Evolutionary conservation across 305 asterid genomes (phyloP).

Genomic region (Solanum hybrid): DNA sequence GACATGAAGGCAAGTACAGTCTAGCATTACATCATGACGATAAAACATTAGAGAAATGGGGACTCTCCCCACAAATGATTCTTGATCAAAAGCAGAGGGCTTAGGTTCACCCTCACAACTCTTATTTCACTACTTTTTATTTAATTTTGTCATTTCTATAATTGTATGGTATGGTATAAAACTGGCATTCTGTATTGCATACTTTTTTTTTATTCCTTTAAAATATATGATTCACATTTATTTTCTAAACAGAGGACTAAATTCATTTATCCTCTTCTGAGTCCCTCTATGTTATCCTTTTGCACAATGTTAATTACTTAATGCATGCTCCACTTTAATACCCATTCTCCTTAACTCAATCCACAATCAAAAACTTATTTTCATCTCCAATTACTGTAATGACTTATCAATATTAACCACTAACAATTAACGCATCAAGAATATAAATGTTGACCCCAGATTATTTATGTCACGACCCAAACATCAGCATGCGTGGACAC

Average conservation of each 20-base stretch:
- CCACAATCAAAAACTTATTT: no score
- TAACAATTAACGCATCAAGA: not conserved
- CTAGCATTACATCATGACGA: slow-evolving; percentile 51
- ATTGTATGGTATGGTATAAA: not conserved
- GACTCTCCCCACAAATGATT: slow-evolving; percentile 57
- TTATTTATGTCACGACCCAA: not conserved
- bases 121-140: not conserved
- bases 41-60: slow-evolving; percentile 52
- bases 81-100: slow-evolving; percentile 43
- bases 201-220: no score
- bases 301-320: not conserved
- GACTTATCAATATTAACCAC: not conserved
- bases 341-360: not conserved
- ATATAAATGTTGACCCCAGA: not conserved
- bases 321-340: not conserved
- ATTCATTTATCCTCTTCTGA: not conserved
- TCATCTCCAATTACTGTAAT: not conserved
- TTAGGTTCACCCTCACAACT: not conserved
- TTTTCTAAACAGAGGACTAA: not conserved
- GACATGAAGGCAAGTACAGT: slow-evolving; percentile 50
- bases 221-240: not conserved
- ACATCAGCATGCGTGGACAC: not conserved
- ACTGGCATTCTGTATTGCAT: not conserved
- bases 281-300: not conserved
- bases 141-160: not conserved